Conservation (phyloP, 768 basidiomycete species). For the Collybia nuda region DNA sequence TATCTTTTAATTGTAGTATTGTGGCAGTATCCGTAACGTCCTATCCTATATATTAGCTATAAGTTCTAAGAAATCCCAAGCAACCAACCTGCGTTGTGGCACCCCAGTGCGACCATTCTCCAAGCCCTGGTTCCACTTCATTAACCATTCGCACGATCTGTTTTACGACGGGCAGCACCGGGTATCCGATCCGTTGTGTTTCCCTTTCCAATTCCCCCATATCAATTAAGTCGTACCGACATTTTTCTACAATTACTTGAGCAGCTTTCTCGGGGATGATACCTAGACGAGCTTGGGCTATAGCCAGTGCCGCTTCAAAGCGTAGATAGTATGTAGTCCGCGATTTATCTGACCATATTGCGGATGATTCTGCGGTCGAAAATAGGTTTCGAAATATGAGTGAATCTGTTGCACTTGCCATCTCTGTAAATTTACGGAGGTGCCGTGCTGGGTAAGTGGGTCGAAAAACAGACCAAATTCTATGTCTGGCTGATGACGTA, state of each 20-base stretch:
- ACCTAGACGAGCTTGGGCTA: constrained; percentile 34
- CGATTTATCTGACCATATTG: constrained; percentile 39
- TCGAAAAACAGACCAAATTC: neutral
- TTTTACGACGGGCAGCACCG: constrained; percentile 42
- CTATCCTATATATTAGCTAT: constrained; percentile 20
- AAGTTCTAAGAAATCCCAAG: neutral
- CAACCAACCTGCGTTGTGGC: constrained; percentile 44
- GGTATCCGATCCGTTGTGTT: constrained; percentile 43
- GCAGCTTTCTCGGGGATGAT: constrained; percentile 41
- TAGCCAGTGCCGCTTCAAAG: constrained; percentile 31
- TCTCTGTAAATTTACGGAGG: constrained; percentile 6
- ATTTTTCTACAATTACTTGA: constrained; percentile 30
- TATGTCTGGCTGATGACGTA: too few relatives aligned
- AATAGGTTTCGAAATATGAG: constrained; percentile 39
- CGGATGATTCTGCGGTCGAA: constrained; percentile 33
- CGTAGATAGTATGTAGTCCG: constrained; percentile 32
- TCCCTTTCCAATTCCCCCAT: constrained; percentile 35
- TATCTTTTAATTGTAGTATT: constrained; percentile 39
- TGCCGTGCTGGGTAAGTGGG: neutral
- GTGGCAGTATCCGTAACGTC: constrained; percentile 51
- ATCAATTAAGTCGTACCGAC: constrained; percentile 34
- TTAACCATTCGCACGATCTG: constrained; percentile 41
- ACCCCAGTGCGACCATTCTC: constrained; percentile 50
- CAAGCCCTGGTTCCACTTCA: constrained; percentile 27
- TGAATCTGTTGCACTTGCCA: constrained; percentile 34